Percentiles rank a stretch among this genome's conserved stretches.
Conservation (phyloP, 345 rosid species). For the Populus tremula region DNA sequence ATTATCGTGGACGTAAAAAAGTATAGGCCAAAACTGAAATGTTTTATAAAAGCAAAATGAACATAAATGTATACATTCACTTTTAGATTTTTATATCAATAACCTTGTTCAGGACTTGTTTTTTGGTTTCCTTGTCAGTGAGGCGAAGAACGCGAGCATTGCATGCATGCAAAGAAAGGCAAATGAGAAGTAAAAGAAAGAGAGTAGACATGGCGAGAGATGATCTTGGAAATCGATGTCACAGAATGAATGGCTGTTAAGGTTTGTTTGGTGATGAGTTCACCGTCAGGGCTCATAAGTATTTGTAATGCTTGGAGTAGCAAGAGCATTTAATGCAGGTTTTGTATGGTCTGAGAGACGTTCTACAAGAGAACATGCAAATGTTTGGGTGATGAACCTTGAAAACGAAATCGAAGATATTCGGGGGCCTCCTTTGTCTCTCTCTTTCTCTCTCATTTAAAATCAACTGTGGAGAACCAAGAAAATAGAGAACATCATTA, state of each 20-base stretch:
- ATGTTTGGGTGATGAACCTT: conserved; percentile 43
- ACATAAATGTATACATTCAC: neutral
- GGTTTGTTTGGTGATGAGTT: conserved; percentile 3
- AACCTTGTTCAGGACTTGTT: conserved; percentile 23
- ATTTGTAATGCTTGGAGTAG: conserved; percentile 38
- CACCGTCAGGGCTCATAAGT: conserved; percentile 19
- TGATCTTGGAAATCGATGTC: neutral
- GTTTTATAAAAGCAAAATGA: neutral
- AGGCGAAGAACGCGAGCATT: conserved; percentile 34
- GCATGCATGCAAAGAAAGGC: conserved; percentile 53
- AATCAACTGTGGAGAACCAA: conserved; percentile 17
- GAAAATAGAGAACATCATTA: neutral
- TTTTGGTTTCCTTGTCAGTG: conserved; percentile 1
- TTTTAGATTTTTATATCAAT: neutral
- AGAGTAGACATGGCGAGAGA: conserved; percentile 27
- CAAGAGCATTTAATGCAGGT: conserved; percentile 50
- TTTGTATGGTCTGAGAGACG: conserved; percentile 32
- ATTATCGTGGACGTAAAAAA: too few species aligned
- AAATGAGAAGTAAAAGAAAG: conserved; percentile 22
- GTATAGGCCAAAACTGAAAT: too few species aligned
- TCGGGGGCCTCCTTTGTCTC: conserved; percentile 37
- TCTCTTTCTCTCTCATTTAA: conserved; percentile 16
- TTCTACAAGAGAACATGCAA: conserved; percentile 54
- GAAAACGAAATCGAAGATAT: conserved; percentile 37
- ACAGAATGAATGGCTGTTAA: neutral